These are phyloP conservation scores for Salvia hispanica DNA, from an alignment of 257 asterid species.

Conservation along the genomic window DNA sequence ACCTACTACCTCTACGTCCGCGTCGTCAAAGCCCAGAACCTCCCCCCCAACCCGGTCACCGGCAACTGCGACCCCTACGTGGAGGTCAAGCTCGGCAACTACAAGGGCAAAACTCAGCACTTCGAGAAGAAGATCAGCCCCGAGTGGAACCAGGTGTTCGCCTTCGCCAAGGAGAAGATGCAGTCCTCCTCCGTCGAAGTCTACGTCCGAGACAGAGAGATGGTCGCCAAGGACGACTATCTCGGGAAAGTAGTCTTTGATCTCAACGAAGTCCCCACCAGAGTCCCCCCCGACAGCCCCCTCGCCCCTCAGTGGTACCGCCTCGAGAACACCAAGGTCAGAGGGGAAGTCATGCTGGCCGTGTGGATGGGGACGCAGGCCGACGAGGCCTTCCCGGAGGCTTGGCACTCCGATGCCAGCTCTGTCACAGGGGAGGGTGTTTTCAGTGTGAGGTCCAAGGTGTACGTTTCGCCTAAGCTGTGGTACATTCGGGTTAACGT, in stretches of 20 bases:
- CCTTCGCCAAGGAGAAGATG: conserved; percentile 66
- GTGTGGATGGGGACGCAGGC: conserved; percentile 87
- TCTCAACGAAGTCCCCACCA: conserved; percentile 59
- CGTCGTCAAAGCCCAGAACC: conserved; percentile 61
- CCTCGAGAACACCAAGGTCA: conserved; percentile 45
- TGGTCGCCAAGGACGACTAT: conserved; percentile 56
- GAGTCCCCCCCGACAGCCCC: conserved; percentile 75
- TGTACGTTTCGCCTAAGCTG: conserved; percentile 71
- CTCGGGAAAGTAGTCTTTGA: conserved; percentile 63
- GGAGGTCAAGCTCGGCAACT: conserved; percentile 70
- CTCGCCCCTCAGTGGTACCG: conserved; percentile 82
- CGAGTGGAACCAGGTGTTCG: conserved; percentile 59
- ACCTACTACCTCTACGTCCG: conserved; percentile 69
- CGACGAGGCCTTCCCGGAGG: conserved; percentile 71
- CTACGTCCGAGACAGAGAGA: conserved; percentile 48
- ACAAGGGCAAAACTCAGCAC: conserved; percentile 60
- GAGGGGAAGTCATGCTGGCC: conserved; percentile 73
- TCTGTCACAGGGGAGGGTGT: conserved; percentile 60
- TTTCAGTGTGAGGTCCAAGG: conserved; percentile 63
- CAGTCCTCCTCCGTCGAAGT: conserved; percentile 63
- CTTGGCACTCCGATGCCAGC: conserved; percentile 72
- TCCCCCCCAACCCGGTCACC: conserved; percentile 53
- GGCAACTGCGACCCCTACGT: conserved; percentile 68
- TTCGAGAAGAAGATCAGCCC: conserved; percentile 59
- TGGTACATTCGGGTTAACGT: conserved; percentile 70